Base-by-base conservation (phyloP, 164 flowering plant genomes). In the Annona cherimola region DNA sequence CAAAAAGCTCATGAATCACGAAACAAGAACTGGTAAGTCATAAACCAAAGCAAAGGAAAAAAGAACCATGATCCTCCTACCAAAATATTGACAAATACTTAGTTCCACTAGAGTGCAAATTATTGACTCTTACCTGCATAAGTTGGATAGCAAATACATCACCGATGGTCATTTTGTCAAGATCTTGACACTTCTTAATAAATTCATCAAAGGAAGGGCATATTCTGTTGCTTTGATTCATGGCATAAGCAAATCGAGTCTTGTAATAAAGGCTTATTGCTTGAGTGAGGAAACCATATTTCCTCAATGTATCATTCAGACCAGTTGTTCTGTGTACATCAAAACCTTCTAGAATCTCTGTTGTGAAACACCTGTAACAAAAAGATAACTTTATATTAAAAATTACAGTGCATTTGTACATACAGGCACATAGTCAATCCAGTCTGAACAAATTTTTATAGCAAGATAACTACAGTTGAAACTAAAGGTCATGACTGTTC, bases 321-420 rank as follows among this genome's bases (percentile, higher is more conserved):
- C 96, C 85, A 76, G 75, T 90, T 45, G 96, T 95, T 85, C 99
- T 83, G 59, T 88, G 98, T 72, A 95, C 96, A 81, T 95, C 97
- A 83, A 95, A 93, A 54, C 97, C 98, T 83, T 95, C 99, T 69
- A 93, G 80, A 79, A 95, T 89, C 83, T 95, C 98, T n/a, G 99
- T 95, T 65, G 99, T 95, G 79, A 93, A 90, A 78, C 97, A 93
- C 55, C 98, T 95, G 88, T 81, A 81, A 67, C 39, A 69, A 44
- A 50, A 0, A 55, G 63, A 57, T 1, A 4, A 41, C 11, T 64
- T 66, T 8, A 64, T n/a, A 11, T 9, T 26, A 63, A 54, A 55
- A 39, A 54, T 12, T 26, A 26, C 35, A 26, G 35, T 26, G 35
- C 35, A 26, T 26, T 26, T 26, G 35, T 26, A 26, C 35, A 26